phyloP scores from a whole-genome alignment of 1,139 yeast genomes.

The Casaregolazyma suthepensis region DNA sequence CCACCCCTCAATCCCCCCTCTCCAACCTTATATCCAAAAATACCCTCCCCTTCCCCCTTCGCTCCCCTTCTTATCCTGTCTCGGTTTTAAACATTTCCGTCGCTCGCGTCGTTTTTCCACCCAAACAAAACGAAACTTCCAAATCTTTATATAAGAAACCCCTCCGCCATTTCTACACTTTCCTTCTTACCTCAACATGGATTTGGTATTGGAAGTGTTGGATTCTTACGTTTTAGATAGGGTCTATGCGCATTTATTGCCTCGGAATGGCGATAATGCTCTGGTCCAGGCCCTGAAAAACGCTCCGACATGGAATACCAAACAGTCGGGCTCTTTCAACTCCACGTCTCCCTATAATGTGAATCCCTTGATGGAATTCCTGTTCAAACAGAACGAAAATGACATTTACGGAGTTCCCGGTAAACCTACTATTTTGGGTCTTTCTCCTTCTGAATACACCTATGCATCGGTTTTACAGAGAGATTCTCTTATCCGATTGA shows the following conservation, averaged over 20 bases:
- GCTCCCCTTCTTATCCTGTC: not conserved
- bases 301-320: slow-evolving; percentile 2
- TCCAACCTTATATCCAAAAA: not conserved
- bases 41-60: not conserved
- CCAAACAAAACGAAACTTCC: not conserved
- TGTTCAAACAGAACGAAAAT: not conserved
- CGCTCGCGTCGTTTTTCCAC: not conserved
- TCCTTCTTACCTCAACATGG: slow-evolving; percentile 46
- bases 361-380: not conserved
- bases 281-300: not conserved
- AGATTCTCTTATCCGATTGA: slow-evolving; percentile 66
- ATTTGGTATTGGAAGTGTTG: slow-evolving; percentile 72
- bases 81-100: not conserved
- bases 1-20: no score
- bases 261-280: slow-evolving; percentile 23
- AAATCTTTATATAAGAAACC: not conserved
- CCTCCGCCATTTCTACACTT: not conserved
- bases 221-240: slow-evolving; percentile 71
- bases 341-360: not conserved
- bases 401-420: slow-evolving; percentile 40
- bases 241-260: slow-evolving; percentile 57
- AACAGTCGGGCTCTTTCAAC: not conserved
- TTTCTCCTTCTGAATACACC: slow-evolving; percentile 42
- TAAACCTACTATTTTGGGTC: slow-evolving; percentile 43
- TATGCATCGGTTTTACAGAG: slow-evolving; percentile 62